Evolutionary conservation across 2,329 filamentous ascomycete genomes (phyloP).

Genomic region (Trichoderma koningiopsis): DNA sequence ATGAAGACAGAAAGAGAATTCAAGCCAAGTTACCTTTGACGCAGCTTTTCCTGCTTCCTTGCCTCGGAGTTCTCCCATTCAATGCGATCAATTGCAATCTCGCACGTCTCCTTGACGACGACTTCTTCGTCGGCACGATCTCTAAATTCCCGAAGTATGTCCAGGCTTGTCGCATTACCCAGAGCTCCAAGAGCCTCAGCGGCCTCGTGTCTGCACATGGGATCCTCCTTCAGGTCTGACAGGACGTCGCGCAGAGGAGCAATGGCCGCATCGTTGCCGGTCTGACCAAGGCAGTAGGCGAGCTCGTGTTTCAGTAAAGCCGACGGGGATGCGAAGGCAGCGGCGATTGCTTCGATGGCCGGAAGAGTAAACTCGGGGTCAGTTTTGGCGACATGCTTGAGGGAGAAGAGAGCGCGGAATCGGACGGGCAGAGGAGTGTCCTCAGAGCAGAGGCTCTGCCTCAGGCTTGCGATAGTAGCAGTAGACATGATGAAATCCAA

Average conservation of each 20-base stretch:
- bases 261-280: conserved; percentile 73
- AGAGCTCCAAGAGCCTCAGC: conserved; percentile 92
- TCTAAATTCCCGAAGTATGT: conserved; percentile 70
- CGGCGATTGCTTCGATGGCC: conserved; percentile 80
- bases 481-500: conserved; percentile 30
- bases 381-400: conserved; percentile 86
- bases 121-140: conserved; percentile 76
- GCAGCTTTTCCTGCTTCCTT: conserved; percentile 73
- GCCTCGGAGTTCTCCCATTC: conserved; percentile 84
- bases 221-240: conserved; percentile 77
- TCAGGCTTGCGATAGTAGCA: conserved; percentile 62
- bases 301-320: conserved; percentile 94
- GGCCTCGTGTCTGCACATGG: conserved; percentile 95
- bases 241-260: conserved; percentile 73
- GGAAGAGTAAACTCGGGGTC: conserved; percentile 58
- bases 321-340: conserved; percentile 80
- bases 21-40: conserved; percentile 66
- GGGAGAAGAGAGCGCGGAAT: conserved; percentile 95
- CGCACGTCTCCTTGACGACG: conserved; percentile 91
- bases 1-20: conserved; percentile 26
- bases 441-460: conserved; percentile 79
- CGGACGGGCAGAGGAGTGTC: conserved; percentile 79
- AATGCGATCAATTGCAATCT: conserved; percentile 92
- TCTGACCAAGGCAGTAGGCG: conserved; percentile 95
- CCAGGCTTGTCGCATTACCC: conserved; percentile 72